These are phyloP conservation scores for Botrytis tulipae DNA, from an alignment of 2,329 filamentous ascomycete genomes.

Conservation along the genomic window DNA sequence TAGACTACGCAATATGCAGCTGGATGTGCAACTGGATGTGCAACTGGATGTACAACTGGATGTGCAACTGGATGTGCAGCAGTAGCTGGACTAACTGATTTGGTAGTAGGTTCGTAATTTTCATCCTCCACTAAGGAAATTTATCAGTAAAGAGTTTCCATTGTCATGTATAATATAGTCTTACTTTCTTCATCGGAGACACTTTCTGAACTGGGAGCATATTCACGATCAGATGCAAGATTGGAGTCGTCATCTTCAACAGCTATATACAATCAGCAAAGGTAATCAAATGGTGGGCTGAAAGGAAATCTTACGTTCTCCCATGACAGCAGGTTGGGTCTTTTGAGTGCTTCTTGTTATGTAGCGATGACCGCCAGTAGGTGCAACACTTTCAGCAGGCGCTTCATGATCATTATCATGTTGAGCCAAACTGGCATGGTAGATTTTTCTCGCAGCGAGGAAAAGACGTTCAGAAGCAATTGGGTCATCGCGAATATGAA, in stretches of 20 bases:
- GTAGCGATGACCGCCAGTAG: background rate
- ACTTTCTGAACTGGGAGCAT: background rate
- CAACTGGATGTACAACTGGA: too few species aligned
- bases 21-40: too few species aligned
- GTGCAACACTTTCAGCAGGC: background rate
- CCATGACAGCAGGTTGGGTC: background rate
- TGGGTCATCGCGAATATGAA: background rate
- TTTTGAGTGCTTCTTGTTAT: too few species aligned
- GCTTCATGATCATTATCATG: background rate
- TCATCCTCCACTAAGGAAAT: background rate
- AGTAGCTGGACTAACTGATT: background rate
- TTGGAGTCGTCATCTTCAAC: background rate
- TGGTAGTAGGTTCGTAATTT: background rate
- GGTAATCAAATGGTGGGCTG: background rate
- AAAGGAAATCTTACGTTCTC: background rate
- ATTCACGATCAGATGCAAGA: background rate
- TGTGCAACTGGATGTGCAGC: background rate
- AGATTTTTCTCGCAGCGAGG: background rate
- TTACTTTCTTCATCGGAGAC: background rate
- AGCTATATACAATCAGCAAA: background rate
- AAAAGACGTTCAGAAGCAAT: background rate
- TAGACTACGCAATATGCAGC: background rate
- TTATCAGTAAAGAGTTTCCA: background rate
- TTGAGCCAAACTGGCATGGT: rapidly evolving
- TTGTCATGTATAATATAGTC: background rate